A percentile compares a stretch with the other conserved stretches of the same genome.
Evolutionary conservation across 2,329 filamentous ascomycete genomes (phyloP).

Genomic region (Xylariaceae sp.): DNA sequence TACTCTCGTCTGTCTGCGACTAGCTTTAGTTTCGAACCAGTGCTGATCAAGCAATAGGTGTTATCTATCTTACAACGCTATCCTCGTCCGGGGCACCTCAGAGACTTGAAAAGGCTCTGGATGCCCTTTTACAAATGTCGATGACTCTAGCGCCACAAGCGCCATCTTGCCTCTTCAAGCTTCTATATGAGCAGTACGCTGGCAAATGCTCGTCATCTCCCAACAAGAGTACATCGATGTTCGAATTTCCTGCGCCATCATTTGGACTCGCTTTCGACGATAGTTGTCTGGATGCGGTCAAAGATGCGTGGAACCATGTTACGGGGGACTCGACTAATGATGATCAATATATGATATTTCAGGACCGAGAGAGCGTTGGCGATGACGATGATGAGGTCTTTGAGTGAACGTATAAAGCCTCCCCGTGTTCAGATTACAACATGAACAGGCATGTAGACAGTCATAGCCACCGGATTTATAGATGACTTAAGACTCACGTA

Average conservation of each 20-base stretch:
- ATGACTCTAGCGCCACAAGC: slow-evolving; percentile 19
- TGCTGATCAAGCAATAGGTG: slow-evolving; percentile 13
- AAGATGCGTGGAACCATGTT: slow-evolving; percentile 64
- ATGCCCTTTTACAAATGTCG: slow-evolving; percentile 33
- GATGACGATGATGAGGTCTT: slow-evolving; percentile 53
- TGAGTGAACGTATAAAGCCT: slow-evolving; percentile 28
- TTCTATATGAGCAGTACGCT: slow-evolving; percentile 52
- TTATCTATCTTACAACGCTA: slow-evolving; percentile 38
- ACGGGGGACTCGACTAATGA: slow-evolving; percentile 43
- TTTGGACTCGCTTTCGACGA: slow-evolving; percentile 74
- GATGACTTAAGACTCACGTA: no score
- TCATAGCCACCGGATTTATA: no score
- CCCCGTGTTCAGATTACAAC: no score
- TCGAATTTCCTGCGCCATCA: slow-evolving; percentile 55
- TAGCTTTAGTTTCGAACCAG: no score
- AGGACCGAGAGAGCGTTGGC: slow-evolving; percentile 61
- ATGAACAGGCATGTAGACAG: no score
- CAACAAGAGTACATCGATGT: slow-evolving; percentile 33
- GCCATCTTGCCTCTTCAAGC: slow-evolving; percentile 40
- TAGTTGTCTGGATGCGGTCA: slow-evolving; percentile 59
- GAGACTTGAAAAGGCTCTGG: slow-evolving; percentile 36
- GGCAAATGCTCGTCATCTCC: slow-evolving; percentile 22
- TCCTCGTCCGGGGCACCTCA: slow-evolving; percentile 29
- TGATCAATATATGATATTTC: slow-evolving; percentile 70
- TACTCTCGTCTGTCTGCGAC: no score